phyloP scores from a whole-genome alignment of 2,329 filamentous ascomycete genomes.

The Venturia asperata region DNA sequence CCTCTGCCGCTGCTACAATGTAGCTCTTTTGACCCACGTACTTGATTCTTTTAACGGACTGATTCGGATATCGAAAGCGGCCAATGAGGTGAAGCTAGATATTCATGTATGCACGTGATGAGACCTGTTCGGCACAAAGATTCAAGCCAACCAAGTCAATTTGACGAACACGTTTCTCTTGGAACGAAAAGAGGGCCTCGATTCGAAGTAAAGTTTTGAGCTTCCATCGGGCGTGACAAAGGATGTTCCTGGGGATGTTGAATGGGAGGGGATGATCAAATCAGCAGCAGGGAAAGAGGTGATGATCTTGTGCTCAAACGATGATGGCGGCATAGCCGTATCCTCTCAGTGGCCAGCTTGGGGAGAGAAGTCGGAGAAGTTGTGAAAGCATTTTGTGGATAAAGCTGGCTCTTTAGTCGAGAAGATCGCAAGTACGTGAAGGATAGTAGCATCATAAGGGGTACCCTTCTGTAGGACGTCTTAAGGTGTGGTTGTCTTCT shows the following conservation, averaged over 20 bases:
- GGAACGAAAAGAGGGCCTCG: slow-evolving; percentile 10
- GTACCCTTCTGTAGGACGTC: too few species aligned
- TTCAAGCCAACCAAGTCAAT: slow-evolving; percentile 13
- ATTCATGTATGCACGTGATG: slow-evolving; percentile 9
- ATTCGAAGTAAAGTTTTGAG: slow-evolving; percentile 2
- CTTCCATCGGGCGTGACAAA: slow-evolving; percentile 14
- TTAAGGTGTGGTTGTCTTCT: too few species aligned
- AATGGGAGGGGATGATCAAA: neutral
- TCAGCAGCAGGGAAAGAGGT: neutral
- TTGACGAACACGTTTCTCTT: slow-evolving; percentile 6
- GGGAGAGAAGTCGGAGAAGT: too few species aligned
- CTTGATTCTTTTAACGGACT: too few species aligned
- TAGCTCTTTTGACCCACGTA: too few species aligned
- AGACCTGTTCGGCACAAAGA: slow-evolving; percentile 10
- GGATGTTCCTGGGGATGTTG: slow-evolving; percentile 1
- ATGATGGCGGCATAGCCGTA: too few species aligned
- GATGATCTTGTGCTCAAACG: neutral
- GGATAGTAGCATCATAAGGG: neutral
- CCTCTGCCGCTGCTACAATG: too few species aligned
- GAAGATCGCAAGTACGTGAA: too few species aligned
- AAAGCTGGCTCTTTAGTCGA: too few species aligned
- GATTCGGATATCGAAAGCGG: too few species aligned
- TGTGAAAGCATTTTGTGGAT: too few species aligned
- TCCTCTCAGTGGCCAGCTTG: too few species aligned
- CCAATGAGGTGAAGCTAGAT: neutral